Evolutionary conservation across 345 rosid genomes (phyloP).

Genomic region (Acer yangbiense): DNA sequence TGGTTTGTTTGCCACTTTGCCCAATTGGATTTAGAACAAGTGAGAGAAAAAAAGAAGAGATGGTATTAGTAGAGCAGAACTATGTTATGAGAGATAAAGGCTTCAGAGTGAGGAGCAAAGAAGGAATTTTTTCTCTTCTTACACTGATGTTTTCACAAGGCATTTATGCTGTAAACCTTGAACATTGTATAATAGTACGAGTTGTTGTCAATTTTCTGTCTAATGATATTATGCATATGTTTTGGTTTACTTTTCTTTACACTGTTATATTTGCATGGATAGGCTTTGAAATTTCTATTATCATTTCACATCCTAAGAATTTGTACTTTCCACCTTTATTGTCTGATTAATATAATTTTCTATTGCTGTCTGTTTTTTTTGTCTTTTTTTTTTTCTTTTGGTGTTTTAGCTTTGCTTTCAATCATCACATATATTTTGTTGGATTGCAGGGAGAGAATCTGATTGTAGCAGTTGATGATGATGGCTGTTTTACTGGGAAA

Average conservation of each 20-base stretch:
- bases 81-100: background rate
- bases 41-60: background rate
- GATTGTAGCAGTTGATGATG: slow-evolving; percentile 94
- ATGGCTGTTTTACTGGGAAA: slow-evolving; percentile 81
- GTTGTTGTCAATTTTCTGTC: background rate
- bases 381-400: background rate
- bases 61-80: background rate
- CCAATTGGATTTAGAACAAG: background rate
- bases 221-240: background rate
- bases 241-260: background rate
- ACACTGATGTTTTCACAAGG: background rate
- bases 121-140: background rate
- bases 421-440: background rate
- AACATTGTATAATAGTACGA: background rate
- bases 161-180: background rate
- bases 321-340: background rate
- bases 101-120: background rate
- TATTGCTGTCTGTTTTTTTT: background rate
- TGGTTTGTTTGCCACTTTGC: background rate
- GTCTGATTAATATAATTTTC: background rate
- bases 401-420: background rate
- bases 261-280: background rate
- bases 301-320: background rate
- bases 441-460: slow-evolving; percentile 67
- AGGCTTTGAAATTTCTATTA: background rate